Evolutionary conservation across 345 rosid genomes (phyloP), one percentile per base, ranked within the genome.

Genomic region (Citropsis articulata): DNA sequence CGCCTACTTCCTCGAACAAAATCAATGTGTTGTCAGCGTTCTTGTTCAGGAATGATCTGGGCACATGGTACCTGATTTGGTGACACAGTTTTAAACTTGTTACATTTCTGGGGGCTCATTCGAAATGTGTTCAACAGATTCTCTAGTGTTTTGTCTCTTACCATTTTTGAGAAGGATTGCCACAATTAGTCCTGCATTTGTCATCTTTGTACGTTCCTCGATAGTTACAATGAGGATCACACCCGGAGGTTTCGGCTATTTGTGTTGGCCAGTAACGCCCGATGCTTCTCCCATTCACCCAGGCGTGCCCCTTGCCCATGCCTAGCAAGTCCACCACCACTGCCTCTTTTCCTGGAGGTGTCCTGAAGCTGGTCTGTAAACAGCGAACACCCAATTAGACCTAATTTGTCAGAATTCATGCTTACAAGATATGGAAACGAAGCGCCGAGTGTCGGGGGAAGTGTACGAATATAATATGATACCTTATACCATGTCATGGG

Each of bases 401-500:
- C 50, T 45, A 12, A 45, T 45, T 45, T 45, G 18, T 45, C 50
- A 13, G 50, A 12, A 45, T 45, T 45, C 16, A 3, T 13, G 50
- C 5, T 45, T 45, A 45, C 50, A 45, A 45, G 16, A 13, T 45
- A 13, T 45, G 50, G 18, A 45, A 45, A 45, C 14, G 50, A 45
- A 45, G 48, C 10, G 48, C 48, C 0, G 45, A 42, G 14, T 42
- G 48, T 2, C 10, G 16, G 10, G 16, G 48, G 48, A 42, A 42
- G 4, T 53, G 57, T 53, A 4, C 21, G 5, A 1, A 45, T 53
- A 18, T 30, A 5, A 14, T 53, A 7, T 30, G 5, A 28, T 63
- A 63, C 89, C 88, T 83, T 87, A 74, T 89, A 89, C 90, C 91
- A 89, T 21, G 81, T 66, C 79, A 89, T 75, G 42, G 78, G 63